phyloP scores from a whole-genome alignment of 2,329 filamentous ascomycete genomes.

The Chaetomium sp. region DNA sequence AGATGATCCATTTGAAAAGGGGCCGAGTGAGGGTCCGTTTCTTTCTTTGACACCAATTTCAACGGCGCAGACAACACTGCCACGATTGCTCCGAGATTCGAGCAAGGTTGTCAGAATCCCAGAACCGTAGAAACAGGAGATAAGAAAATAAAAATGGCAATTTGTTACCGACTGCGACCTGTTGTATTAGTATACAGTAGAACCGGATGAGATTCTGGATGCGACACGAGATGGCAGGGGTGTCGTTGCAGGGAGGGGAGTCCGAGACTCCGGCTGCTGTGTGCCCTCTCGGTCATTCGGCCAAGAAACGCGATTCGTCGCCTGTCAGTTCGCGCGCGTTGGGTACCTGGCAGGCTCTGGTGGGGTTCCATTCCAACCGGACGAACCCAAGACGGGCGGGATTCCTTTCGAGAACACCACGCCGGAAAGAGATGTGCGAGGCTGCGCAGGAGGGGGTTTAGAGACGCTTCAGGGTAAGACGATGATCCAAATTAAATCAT shows the following conservation, averaged over 20 bases:
- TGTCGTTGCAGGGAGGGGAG: neutral
- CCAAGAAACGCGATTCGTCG: constrained; percentile 4
- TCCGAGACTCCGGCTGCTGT: neutral
- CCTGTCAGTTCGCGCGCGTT: constrained; percentile 7
- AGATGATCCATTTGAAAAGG: constrained; percentile 2
- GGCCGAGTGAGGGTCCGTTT: too few relatives aligned
- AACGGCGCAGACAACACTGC: constrained; percentile 1
- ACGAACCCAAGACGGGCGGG: neutral
- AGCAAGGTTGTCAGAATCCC: constrained; percentile 7
- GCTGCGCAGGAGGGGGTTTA: neutral
- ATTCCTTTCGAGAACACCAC: neutral
- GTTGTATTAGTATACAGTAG: neutral
- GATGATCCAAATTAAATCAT: constrained; percentile 26
- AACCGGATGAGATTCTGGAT: neutral
- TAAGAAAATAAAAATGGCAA: neutral
- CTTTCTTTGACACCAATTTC: neutral
- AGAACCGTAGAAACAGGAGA: neutral
- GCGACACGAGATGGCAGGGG: constrained; percentile 15
- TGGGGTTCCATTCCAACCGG: neutral
- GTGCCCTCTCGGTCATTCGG: neutral
- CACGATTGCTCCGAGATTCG: constrained; percentile 2
- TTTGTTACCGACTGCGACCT: too few relatives aligned
- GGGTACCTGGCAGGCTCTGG: constrained; percentile 7
- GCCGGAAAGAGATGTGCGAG: neutral
- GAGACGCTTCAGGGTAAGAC: constrained; percentile 4